Percentiles rank a stretch among this genome's conserved stretches.
Conservation (phyloP, 352 stramenopile species). For the Globisporangium cystogenes region DNA sequence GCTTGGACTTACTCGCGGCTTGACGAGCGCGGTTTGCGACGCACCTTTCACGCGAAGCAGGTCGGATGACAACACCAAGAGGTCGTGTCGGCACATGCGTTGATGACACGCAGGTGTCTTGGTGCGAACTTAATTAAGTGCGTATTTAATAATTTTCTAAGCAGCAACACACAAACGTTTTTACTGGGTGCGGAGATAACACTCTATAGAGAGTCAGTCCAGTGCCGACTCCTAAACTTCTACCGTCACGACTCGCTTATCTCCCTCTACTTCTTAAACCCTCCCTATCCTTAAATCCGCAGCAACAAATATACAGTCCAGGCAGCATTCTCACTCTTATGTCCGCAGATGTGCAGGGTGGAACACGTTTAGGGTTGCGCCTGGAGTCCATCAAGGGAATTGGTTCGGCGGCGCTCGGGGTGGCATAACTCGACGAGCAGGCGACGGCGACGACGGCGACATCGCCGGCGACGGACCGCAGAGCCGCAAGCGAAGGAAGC, state of each 20-base stretch:
- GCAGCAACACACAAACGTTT: no score
- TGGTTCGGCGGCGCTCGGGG: background rate
- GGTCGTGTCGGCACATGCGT: no score
- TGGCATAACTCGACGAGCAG: background rate
- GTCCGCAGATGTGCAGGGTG: background rate
- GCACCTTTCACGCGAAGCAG: no score
- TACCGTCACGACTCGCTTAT: background rate
- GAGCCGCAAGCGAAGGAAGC: background rate
- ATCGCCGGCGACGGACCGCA: background rate
- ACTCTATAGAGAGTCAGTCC: constrained; percentile 10
- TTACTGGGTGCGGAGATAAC: background rate
- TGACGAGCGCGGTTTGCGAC: no score
- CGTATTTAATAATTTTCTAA: no score
- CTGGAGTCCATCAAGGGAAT: background rate
- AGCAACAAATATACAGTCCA: no score
- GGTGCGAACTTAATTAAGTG: no score
- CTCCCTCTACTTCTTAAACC: background rate
- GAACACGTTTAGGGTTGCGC: background rate
- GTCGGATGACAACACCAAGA: no score
- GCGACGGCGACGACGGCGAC: background rate
- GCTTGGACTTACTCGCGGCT: no score
- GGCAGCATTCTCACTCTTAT: background rate
- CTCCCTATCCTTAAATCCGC: background rate
- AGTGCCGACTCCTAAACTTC: background rate
- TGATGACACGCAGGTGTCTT: no score